phyloP scores from a whole-genome alignment of 202 grass and related monocot species.

The Hordeum pubiflorum region DNA sequence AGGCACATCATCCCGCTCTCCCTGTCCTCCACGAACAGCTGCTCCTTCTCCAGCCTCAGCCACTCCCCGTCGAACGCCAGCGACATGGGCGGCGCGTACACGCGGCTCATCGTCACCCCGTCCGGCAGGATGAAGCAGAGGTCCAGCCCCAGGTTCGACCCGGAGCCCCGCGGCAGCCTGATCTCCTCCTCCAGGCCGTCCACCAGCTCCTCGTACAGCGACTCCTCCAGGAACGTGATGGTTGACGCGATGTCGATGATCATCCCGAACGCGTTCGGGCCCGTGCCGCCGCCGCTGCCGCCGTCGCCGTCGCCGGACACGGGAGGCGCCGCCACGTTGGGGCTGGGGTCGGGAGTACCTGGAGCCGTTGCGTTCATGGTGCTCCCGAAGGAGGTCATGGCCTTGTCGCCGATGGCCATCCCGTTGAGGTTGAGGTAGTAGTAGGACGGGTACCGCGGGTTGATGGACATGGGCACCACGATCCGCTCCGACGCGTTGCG shows the following conservation, averaged over 20 bases:
- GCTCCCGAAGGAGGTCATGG: not conserved
- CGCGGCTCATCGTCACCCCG: conserved; percentile 25
- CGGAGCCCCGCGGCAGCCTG: conserved; percentile 37
- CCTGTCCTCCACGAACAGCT: conserved; percentile 43
- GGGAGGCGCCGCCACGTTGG: not conserved
- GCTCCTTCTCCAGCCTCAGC: conserved; percentile 35
- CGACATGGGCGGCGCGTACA: conserved; percentile 46
- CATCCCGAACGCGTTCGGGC: conserved; percentile 36
- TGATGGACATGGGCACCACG: conserved; percentile 11
- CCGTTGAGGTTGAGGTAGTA: conserved; percentile 62
- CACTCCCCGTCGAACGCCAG: conserved; percentile 48
- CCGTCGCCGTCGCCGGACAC: not conserved
- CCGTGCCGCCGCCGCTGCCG: not conserved
- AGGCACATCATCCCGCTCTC: conserved; percentile 44
- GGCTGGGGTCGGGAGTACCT: not conserved
- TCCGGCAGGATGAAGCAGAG: conserved; percentile 53
- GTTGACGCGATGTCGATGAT: conserved; percentile 59
- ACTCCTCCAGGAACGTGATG: conserved; percentile 48
- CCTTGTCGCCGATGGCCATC: conserved; percentile 32
- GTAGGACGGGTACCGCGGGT: conserved; percentile 29
- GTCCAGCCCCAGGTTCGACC: conserved; percentile 41
- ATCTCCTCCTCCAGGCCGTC: conserved; percentile 48
- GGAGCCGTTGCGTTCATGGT: not conserved
- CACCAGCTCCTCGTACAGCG: conserved; percentile 45
- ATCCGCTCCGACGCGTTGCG: conserved; percentile 24